Base-by-base conservation (phyloP, 2,329 filamentous ascomycete genomes). In the Penicillium nordicum region DNA sequence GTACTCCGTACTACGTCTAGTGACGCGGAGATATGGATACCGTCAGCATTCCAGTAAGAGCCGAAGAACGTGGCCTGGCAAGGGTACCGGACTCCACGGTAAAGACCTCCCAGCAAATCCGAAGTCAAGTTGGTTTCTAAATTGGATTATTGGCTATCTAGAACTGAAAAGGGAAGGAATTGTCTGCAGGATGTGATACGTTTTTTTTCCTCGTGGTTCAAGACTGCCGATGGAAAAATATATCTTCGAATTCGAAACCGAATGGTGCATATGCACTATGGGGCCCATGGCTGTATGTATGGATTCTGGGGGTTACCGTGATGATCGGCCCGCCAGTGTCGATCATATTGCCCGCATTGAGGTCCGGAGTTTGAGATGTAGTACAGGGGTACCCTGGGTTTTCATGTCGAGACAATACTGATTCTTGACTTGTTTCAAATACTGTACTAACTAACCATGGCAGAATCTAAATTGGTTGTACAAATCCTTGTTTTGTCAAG, bases 21-120 rank as follows among this genome's bases (percentile, higher is more conserved):
- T 34, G 29, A 50, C 25, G 48, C 29, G 16, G 29, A 44, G 34
- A 34, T 12, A 32, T 32, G 30, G n/a, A 38, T 36, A 36, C 18
- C 30, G 45, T 37, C 52, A 50, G 23, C 44, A 37, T 54, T 50
- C 37, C 23, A 50, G 38, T 42, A 12, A 55, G 45, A 50, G 38
- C 45, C 52, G 37, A 36, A 42, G 41, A 56, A 52, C 53, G 41
- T 53, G 53, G 48, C 34, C n/a, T 4, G 49, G 42, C 46, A 14
- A 43, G 37, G 46, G 30, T 30, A 11, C 4, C n/a, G 38, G 23
- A 50, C 30, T 42, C 43, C 27, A 23, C 23, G 11, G 38, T 46
- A 2, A 21, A 42, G 34, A 23, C 25, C 21, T 50, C 53, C 45
- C 16, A 43, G 27, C 10, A 36, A 43, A 56, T 56, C 53, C 53